Evolutionary conservation across 805 yeast genomes (phyloP).

Genomic region (Wickerhamiella brachini): DNA sequence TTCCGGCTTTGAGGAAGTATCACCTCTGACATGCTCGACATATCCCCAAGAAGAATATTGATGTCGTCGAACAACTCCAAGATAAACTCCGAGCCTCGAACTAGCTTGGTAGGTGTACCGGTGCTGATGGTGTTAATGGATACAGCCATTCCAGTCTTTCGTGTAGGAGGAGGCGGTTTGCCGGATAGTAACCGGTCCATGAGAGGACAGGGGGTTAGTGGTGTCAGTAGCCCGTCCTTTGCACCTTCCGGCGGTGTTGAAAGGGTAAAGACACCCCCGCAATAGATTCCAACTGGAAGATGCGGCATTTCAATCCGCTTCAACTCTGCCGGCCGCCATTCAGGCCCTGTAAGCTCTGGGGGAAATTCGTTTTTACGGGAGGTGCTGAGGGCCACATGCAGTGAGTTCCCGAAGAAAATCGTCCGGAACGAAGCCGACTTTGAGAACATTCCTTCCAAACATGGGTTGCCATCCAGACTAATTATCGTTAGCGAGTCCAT

Average conservation of each 20-base stretch:
- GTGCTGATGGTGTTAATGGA: neutral
- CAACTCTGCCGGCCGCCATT: constrained; percentile 3
- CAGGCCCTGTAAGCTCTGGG: constrained; percentile 2
- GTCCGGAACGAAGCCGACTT: constrained; percentile 15
- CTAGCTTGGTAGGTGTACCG: neutral
- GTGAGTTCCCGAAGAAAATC: constrained; percentile 6
- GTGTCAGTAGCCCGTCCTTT: constrained; percentile 3
- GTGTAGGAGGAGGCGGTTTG: constrained; percentile 1
- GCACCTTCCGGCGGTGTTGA: neutral
- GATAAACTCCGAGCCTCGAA: constrained; percentile 25
- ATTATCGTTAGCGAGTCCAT: constrained; percentile 14
- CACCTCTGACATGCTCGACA: constrained; percentile 8
- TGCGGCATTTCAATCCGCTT: neutral
- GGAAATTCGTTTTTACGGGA: neutral
- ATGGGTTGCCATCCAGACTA: constrained; percentile 21
- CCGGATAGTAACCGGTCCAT: neutral
- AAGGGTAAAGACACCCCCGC: constrained; percentile 10
- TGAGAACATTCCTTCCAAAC: constrained; percentile 14
- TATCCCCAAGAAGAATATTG: neutral
- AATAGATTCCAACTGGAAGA: constrained; percentile 3
- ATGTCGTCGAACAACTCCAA: constrained; percentile 29
- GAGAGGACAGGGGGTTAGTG: constrained; percentile 4
- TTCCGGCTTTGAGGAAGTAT: neutral
- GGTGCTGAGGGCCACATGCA: neutral
- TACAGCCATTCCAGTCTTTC: neutral